Evolutionary conservation across 2,329 filamentous ascomycete species (phyloP), one percentile per base, ranked within the genome.

Genomic region (Phyllosticta citriasiana): DNA sequence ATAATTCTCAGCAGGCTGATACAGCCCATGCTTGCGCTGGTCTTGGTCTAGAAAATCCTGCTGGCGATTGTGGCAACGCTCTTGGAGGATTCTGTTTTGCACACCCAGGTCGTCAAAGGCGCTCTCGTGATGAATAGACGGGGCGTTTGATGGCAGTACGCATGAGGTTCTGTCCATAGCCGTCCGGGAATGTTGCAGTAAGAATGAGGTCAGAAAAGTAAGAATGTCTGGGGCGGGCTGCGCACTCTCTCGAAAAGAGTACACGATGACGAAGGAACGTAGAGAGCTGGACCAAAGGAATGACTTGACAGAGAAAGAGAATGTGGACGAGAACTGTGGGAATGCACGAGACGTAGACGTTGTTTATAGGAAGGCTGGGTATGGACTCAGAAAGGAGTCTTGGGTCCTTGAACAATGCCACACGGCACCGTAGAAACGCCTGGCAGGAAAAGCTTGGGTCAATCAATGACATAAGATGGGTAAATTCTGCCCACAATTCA

Each of bases 241-340:
- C 19, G 19, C 60, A 59, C 62, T 59, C 54, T 63, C 47, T 58
- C 61, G 63, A 60, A 63, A 63, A 65, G 64, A 64, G 66, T 65
- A 64, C 63, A 51, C 58, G 54, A 58, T 57, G 62, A 64, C 61
- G 65, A 76, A 76, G 69, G 75, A 78, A 74, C 71, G 73, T 76
- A 69, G 66, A 72, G 70, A 72, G 72, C 71, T 74, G 71, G 72
- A 71, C 60, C 69, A 71, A 78, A 75, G 70, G 74, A 78, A 74
- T 75, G 75, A 76, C 74, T 75, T 66, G 65, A 66, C 54, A 53
- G 55, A 54, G 56, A 63, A 64, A 67, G 66, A 66, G 68, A 72
- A 72, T 67, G 69, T 68, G 67, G 64, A 66, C 64, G 67, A 67
- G 57, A 69, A 65, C 66, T 67, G 68, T 67, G 60, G 68, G 65